These are phyloP conservation scores for Corylus americana DNA, from an alignment of 306 rosid species.

Conservation along the genomic window DNA sequence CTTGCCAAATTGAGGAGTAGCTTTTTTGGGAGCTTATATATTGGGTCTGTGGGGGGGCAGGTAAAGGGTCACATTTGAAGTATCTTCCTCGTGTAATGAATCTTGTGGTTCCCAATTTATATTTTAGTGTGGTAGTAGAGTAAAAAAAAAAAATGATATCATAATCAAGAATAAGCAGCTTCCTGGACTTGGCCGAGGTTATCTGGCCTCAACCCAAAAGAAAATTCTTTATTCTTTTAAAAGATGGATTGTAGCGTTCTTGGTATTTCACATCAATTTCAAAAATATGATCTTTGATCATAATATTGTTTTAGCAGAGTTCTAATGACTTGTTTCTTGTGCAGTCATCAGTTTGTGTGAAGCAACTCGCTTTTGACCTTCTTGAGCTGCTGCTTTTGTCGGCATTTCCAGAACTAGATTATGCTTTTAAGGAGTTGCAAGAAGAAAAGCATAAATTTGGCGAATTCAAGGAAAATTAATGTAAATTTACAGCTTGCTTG, in stretches of 20 bases:
- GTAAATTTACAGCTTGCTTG: background rate
- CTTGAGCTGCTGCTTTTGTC: constrained; percentile 71
- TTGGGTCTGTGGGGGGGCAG: background rate
- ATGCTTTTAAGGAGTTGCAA: constrained; percentile 67
- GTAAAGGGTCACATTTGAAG: background rate
- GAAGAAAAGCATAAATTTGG: constrained; percentile 80
- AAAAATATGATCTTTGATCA: constrained; percentile 3
- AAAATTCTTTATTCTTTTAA: too few species aligned
- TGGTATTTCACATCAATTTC: background rate
- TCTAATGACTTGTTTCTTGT: constrained; percentile 19
- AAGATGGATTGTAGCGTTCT: background rate
- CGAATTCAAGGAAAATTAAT: constrained; percentile 27
- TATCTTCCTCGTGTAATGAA: background rate
- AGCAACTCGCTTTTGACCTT: constrained; percentile 83
- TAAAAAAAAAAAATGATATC: too few species aligned
- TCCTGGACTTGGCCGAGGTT: background rate
- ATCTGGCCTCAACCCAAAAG: background rate
- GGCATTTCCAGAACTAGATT: constrained; percentile 79
- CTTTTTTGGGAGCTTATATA: background rate
- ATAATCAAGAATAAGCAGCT: background rate
- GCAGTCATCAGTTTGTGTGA: constrained; percentile 90
- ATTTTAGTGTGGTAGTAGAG: background rate
- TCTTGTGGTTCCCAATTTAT: background rate
- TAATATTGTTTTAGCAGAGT: constrained; percentile 3
- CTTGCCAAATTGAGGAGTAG: background rate